These are phyloP conservation scores for Pleurotus tuoliensis DNA, from an alignment of 768 basidiomycete genomes.

Conservation along the genomic window DNA sequence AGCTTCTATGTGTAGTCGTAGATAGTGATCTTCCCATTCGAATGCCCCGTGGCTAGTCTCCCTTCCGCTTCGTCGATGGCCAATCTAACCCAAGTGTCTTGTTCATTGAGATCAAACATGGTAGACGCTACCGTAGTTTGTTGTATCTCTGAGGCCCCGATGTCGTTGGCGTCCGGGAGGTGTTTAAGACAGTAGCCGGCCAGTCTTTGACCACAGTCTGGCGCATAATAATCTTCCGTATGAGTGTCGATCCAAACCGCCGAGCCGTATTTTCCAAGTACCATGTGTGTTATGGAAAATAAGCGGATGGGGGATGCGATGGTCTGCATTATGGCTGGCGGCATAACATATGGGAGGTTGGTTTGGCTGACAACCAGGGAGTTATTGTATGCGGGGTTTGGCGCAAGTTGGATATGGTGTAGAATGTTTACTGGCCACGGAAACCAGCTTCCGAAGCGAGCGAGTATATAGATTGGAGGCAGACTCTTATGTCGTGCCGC, in stretches of 20 bases:
- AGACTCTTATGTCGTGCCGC: constrained; percentile 11
- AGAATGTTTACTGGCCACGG: constrained; percentile 70
- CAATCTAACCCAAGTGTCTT: constrained; percentile 46
- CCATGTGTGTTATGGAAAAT: constrained; percentile 50
- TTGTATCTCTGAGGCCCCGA: constrained; percentile 12
- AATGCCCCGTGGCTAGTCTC: constrained; percentile 37
- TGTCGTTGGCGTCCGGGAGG: constrained; percentile 13
- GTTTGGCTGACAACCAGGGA: constrained; percentile 18
- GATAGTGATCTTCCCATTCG: constrained; percentile 47
- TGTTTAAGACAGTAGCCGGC: constrained; percentile 35
- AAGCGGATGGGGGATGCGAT: constrained; percentile 56
- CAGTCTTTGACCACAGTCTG: constrained; percentile 54
- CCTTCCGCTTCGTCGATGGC: constrained; percentile 47
- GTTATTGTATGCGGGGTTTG: constrained; percentile 34
- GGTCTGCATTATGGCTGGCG: constrained; percentile 29
- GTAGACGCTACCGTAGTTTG: constrained; percentile 30
- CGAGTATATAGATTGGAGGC: constrained; percentile 43
- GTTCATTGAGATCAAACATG: constrained; percentile 41
- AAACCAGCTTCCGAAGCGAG: constrained; percentile 57
- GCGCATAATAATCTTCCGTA: constrained; percentile 44
- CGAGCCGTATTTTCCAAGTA: constrained; percentile 55
- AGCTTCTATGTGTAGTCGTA: constrained; percentile 40
- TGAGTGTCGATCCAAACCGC: constrained; percentile 66
- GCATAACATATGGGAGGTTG: constrained; percentile 44
- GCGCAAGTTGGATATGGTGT: constrained; percentile 54